Evolutionary conservation across 129 eudicot species (phyloP), one percentile per base, ranked within the genome.

Genomic region (Centaurea solstitialis): DNA sequence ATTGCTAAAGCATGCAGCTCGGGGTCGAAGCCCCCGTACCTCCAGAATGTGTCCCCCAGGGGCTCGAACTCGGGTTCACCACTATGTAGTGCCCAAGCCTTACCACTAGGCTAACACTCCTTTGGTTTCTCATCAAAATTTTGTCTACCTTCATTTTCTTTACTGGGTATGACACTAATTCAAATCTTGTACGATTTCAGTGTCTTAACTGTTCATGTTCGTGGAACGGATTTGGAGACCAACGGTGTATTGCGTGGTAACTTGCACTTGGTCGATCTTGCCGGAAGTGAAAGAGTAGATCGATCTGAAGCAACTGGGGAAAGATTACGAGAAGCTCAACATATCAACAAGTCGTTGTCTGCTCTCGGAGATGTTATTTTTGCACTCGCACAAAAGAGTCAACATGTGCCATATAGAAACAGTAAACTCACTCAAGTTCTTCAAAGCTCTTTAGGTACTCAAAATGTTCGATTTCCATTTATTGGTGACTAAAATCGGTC

Each of bases 351-450:
- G 72, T 93, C 98, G 6, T 77, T 93, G 39, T 93, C 98, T 6
- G 98, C 98, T 64, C 82, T 93, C 22, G 98, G 98, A 18, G 98
- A 93, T 88, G 98, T 93, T 47, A 91, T 93, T 47, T 91, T 87
- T 85, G 97, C 98, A 18, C 85, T 93, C 72, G 89, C 98, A n/a
- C 97, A 93, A 69, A 93, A 93, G 68, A 89, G 88, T 74, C 72
- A 84, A 66, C 98, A 93, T 59, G 97, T 93, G 69, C 98, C 98
- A 1, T 93, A 93, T 70, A 85, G 98, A 91, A 93, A 93, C 59
- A 93, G 98, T 86, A 93, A 93, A 75, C 75, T 93, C 43, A 93
- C 98, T 82, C 98, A 93, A 88, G 93, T 93, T 84, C 89, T 93
- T 75, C 98, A 93, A 76, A 93, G 91, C 86, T 91, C 97, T 75